Conservation (phyloP, 2,329 filamentous ascomycete genomes). For the Rhytidhysteron rufulum region DNA sequence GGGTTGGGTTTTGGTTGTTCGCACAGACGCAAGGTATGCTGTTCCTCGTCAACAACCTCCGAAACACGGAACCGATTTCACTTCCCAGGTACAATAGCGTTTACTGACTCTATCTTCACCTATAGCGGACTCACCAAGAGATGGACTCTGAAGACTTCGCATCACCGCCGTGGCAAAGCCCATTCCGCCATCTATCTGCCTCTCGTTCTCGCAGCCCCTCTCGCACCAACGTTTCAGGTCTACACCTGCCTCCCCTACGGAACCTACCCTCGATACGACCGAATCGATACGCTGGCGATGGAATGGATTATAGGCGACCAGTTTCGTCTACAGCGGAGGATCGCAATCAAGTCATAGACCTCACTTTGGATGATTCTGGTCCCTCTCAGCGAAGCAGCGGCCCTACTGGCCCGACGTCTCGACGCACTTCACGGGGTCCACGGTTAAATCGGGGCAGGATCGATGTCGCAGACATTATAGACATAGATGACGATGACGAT, state of each 20-base stretch:
- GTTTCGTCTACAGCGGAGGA: constrained; percentile 26
- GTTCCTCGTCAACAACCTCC: background rate
- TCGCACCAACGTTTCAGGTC: constrained; percentile 10
- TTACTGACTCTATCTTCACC: constrained; percentile 5
- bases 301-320: constrained; percentile 53
- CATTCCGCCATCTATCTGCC: constrained; percentile 9
- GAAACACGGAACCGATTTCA: background rate
- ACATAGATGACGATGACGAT: constrained; percentile 38
- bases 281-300: constrained; percentile 49
- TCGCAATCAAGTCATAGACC: constrained; percentile 28
- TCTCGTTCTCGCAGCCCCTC: constrained; percentile 1
- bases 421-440: constrained; percentile 35
- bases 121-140: constrained; percentile 31
- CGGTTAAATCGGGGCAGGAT: constrained; percentile 43
- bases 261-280: too few species aligned
- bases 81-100: background rate
- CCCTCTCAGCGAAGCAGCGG: constrained; percentile 20
- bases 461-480: too few species aligned
- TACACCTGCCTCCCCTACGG: constrained; percentile 16
- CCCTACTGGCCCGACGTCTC: constrained; percentile 11
- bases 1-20: constrained; percentile 26
- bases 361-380: constrained; percentile 34
- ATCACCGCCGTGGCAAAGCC: constrained; percentile 21
- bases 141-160: constrained; percentile 27
- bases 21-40: constrained; percentile 32